Evolutionary conservation across 768 basidiomycete species (phyloP).

Genomic region (Lactarius sp.): DNA sequence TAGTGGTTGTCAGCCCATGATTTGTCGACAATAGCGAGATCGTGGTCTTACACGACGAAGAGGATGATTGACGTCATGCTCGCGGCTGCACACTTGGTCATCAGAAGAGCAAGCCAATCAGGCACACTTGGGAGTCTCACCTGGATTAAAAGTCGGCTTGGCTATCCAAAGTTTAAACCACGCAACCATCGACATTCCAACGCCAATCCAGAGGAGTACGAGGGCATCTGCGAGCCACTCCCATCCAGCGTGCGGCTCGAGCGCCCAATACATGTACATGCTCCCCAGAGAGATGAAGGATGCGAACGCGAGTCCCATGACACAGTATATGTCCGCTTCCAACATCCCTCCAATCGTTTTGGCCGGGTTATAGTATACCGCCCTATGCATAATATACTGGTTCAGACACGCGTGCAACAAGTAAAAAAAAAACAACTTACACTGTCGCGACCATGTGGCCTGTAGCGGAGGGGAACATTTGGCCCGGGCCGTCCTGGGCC

Average conservation of each 20-base stretch:
- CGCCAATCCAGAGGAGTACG: conserved; percentile 77
- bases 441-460: conserved; percentile 93
- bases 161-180: conserved; percentile 92
- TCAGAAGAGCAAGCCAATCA: neutral
- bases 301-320: conserved; percentile 64
- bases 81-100: conserved; percentile 46
- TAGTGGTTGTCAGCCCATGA: conserved; percentile 29
- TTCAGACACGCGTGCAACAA: neutral
- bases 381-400: conserved; percentile 36
- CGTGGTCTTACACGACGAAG: conserved; percentile 63
- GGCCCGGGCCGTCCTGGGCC: conserved; percentile 45
- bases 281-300: conserved; percentile 68
- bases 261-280: conserved; percentile 75
- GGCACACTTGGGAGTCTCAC: conserved; percentile 34
- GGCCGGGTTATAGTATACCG: conserved; percentile 90
- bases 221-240: conserved; percentile 70
- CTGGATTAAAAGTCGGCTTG: conserved; percentile 87
- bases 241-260: conserved; percentile 65
- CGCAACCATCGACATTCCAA: conserved; percentile 74
- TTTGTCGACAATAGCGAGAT: neutral
- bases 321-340: conserved; percentile 80
- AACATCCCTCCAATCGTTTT: conserved; percentile 92
- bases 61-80: conserved; percentile 82
- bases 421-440: conserved; percentile 42
- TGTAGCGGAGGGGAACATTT: conserved; percentile 58